These are phyloP conservation scores for Fusarium guadeloupense DNA, from an alignment of 2,329 filamentous ascomycete genomes.

Conservation along the genomic window DNA sequence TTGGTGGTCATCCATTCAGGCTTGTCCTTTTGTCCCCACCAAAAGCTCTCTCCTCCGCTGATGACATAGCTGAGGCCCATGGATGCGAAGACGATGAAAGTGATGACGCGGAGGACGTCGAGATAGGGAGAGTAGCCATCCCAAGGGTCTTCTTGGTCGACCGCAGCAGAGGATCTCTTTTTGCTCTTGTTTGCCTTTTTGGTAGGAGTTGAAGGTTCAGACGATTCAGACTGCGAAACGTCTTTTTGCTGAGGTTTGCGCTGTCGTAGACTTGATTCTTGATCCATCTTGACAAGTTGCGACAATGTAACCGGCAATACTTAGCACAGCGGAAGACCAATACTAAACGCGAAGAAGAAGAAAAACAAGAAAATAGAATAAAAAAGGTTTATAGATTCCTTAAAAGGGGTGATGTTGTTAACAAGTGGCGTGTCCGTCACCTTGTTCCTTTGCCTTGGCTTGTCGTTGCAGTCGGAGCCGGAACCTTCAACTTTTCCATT, in stretches of 20 bases:
- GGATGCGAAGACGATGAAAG: constrained; percentile 72
- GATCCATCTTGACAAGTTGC: constrained; percentile 46
- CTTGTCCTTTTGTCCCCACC: constrained; percentile 71
- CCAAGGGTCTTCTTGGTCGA: constrained; percentile 55
- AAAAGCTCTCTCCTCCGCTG: constrained; percentile 73
- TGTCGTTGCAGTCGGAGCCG: constrained; percentile 23
- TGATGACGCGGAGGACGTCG: constrained; percentile 75
- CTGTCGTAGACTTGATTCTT: constrained; percentile 55
- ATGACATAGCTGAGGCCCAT: constrained; percentile 79
- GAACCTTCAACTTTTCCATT: constrained; percentile 29
- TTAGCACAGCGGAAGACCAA: neutral
- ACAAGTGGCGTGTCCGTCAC: constrained; percentile 35
- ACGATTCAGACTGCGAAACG: constrained; percentile 26
- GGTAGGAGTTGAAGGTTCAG: constrained; percentile 40
- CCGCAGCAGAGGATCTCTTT: constrained; percentile 31
- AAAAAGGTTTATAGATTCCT: constrained; percentile 12
- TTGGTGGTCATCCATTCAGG: constrained; percentile 68
- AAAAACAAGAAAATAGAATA: neutral
- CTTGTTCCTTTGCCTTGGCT: constrained; percentile 13
- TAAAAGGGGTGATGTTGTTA: constrained; percentile 22
- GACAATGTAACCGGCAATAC: neutral
- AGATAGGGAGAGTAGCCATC: constrained; percentile 65
- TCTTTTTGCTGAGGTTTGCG: constrained; percentile 51
- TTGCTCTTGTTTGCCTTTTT: constrained; percentile 31
- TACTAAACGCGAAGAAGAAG: neutral